These are phyloP conservation scores for Aspergillus brasiliensis DNA, from an alignment of 2,329 filamentous ascomycete species.

Conservation along the genomic window DNA sequence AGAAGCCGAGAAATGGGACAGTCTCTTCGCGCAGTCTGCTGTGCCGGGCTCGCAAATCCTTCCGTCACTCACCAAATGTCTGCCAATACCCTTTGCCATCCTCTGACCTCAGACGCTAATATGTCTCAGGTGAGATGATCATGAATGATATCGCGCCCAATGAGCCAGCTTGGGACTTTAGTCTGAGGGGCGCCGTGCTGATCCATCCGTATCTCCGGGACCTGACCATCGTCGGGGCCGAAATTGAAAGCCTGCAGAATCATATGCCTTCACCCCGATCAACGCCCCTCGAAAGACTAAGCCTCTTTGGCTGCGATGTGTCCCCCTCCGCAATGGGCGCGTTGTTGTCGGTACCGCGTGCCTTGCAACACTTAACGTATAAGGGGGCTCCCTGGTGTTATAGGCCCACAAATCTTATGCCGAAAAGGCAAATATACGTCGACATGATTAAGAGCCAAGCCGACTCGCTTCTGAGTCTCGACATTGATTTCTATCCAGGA, in stretches of 20 bases:
- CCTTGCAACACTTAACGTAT: background rate
- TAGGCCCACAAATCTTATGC: background rate
- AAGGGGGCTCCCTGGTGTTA: background rate
- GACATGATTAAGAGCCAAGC: background rate
- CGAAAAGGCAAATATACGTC: background rate
- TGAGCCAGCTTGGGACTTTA: background rate
- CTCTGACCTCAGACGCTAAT: background rate
- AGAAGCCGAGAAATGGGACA: background rate
- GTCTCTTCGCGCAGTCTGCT: background rate
- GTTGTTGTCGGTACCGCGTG: background rate
- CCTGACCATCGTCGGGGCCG: slow-evolving; percentile 4
- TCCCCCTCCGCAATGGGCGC: background rate
- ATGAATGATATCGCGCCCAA: background rate
- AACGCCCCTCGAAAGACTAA: background rate
- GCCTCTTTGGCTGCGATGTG: slow-evolving; percentile 1
- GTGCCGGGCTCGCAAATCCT: background rate
- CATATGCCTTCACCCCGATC: background rate
- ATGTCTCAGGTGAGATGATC: background rate
- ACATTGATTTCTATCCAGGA: slow-evolving; percentile 3
- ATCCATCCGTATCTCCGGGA: slow-evolving; percentile 6
- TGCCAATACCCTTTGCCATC: background rate
- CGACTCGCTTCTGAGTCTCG: background rate
- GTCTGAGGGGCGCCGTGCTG: background rate
- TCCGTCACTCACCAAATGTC: slow-evolving; percentile 4
- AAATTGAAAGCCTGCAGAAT: background rate